A percentile compares a stretch with the other conserved stretches of the same genome.
Conservation (phyloP, 352 stramenopile genomes). For the Phytophthora brassicae region DNA sequence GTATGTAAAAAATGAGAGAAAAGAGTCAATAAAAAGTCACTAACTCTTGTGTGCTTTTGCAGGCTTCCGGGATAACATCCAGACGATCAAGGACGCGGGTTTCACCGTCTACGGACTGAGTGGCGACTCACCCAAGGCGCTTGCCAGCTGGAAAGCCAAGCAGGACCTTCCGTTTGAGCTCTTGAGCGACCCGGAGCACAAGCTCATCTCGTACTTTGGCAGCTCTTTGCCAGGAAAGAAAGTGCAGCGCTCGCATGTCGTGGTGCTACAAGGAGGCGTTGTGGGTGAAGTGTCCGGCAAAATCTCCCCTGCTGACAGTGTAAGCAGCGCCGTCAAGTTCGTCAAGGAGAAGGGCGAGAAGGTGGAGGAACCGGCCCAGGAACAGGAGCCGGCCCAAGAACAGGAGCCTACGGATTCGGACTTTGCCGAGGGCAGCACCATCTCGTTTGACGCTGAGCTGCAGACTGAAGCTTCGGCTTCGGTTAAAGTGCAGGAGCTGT, state of each 20-base stretch:
- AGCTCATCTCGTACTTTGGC: slow-evolving; percentile 88
- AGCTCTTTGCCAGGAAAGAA: slow-evolving; percentile 78
- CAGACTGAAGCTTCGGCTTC: slow-evolving; percentile 59
- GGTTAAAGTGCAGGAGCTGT: slow-evolving; percentile 69
- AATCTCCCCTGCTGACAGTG: slow-evolving; percentile 74
- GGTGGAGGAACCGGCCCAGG: slow-evolving; percentile 19
- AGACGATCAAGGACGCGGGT: slow-evolving; percentile 78
- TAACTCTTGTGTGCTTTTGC: slow-evolving; percentile 8
- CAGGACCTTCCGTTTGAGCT: slow-evolving; percentile 79
- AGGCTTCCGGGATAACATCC: slow-evolving; percentile 86
- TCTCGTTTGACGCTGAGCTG: slow-evolving; percentile 67
- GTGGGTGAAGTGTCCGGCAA: slow-evolving; percentile 81
- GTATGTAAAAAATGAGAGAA: too few species aligned
- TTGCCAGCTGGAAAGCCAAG: slow-evolving; percentile 83
- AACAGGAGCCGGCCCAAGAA: slow-evolving; percentile 1
- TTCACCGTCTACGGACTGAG: slow-evolving; percentile 84
- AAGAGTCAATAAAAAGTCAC: not conserved
- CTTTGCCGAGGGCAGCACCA: slow-evolving; percentile 46
- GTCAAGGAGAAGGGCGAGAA: slow-evolving; percentile 46
- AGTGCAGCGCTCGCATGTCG: slow-evolving; percentile 83
- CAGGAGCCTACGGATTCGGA: slow-evolving; percentile 19
- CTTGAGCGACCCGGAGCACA: slow-evolving; percentile 77
- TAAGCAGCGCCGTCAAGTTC: slow-evolving; percentile 73
- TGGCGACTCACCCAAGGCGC: slow-evolving; percentile 67
- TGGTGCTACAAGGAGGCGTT: slow-evolving; percentile 78